These are phyloP conservation scores for Cnidoscolus chayamansa DNA, from an alignment of 441 rosid genomes.

Conservation along the genomic window DNA sequence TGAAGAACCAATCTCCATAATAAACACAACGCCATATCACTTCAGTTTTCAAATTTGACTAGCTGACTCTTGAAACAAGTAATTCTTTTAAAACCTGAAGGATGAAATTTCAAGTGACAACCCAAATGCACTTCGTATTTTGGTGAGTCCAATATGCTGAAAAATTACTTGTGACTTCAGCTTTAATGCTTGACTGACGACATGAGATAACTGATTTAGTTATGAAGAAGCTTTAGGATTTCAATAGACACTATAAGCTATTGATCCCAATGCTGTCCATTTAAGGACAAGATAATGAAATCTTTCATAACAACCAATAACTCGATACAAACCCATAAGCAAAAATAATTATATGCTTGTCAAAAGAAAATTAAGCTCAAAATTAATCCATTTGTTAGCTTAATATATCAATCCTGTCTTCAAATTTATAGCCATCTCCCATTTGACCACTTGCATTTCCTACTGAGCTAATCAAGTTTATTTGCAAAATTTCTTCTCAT, in stretches of 20 bases:
- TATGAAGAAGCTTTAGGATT: not conserved
- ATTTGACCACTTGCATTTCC: not conserved
- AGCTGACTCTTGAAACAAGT: not conserved
- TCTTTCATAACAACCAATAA: not conserved
- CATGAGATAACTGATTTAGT: not conserved
- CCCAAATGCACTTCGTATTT: not conserved
- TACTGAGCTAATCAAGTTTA: not conserved
- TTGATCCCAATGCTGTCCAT: not conserved
- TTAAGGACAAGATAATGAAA: not conserved
- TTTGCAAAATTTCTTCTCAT: not conserved
- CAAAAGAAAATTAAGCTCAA: not conserved
- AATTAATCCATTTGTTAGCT: not conserved
- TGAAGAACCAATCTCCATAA: too few species aligned
- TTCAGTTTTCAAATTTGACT: not conserved
- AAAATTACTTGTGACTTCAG: not conserved
- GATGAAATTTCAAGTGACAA: not conserved
- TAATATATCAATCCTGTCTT: not conserved
- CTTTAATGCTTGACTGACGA: not conserved
- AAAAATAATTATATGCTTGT: not conserved
- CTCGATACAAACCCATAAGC: not conserved
- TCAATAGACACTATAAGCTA: not conserved
- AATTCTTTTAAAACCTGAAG: too few species aligned
- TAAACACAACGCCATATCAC: too few species aligned
- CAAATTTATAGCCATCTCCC: not conserved
- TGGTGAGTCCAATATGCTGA: not conserved